Evolutionary conservation across 2,329 filamentous ascomycete species (phyloP), one percentile per base, ranked within the genome.

Genomic region (Lasiodiplodia sp.): DNA sequence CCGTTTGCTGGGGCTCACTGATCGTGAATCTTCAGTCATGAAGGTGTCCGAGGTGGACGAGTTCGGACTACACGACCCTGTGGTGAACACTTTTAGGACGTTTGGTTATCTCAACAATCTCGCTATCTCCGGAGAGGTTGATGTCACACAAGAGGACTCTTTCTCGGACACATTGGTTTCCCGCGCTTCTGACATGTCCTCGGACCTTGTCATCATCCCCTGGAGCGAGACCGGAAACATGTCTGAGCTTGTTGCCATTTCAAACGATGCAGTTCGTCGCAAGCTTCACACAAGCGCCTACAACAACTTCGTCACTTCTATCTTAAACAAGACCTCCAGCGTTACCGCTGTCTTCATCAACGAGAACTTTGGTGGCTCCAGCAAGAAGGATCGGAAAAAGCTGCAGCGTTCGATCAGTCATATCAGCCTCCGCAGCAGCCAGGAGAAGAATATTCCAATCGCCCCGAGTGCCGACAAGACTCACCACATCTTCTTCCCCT

Each of bases 11-110:
- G 92, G 96, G 76, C 87, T 98, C 14, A 96, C 93, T 0, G 94
- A 97, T 74, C 93, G 95, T 86, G 92, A 93, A 52, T 97, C 95
- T 0, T 94, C 94, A 21, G 95, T 97, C 73, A 98, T 98, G 95
- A 91, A 93, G 73, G 93, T 97, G 12, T 91, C 93, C 0, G 93
- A 96, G 75, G 86, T 91, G 3, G 91, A 94, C 49, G 92, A 96
- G 60, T 87, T 80, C 79, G 82, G 75, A 74, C 84, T 73, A 72
- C 78, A 72, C 74, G 95, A 98, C 74, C 93, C 95, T 0, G 90
- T 98, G 4, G 89, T 97, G 67, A 97, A 97, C 76, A 92, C 93
- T 0, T 97, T 97, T 85, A 89, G 92, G 58, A 93, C 93, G 0
- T 94, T 97, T 73, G 93, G 93, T 1, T 91, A 92, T 71, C 87